Base-by-base conservation (phyloP, 495 filamentous ascomycete genomes). In the Penicillium cataractarum region DNA sequence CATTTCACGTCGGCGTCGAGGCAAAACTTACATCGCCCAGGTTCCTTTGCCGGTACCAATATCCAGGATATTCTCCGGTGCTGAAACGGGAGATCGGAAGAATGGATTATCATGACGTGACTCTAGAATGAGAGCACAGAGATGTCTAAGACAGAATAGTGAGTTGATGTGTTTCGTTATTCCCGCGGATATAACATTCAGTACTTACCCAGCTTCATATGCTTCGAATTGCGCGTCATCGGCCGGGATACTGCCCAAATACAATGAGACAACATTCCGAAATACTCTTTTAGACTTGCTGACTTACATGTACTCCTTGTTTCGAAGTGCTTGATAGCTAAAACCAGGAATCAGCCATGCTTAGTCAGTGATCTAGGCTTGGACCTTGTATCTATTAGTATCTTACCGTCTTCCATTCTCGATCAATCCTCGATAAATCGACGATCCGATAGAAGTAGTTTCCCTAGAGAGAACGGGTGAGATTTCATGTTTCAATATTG, bases 31-130 rank as follows among this genome's bases (percentile, higher is more conserved):
- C 64, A 69, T 67, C 17, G 69, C 68, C 68, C 72, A 71, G 8
- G 60, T 58, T 19, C 71, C 69, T 19, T 65, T 55, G 6, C 67
- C 67, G 0, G 67, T 70, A 3, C 67, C 67, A 21, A 70, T 65
- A 40, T 70, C 67, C 3, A 70, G 67, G 10, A 70, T 59, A 15
- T 61, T 35, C 21, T 60, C 32, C 12, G 55, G 66, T 33, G 52
- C 29, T 22, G 19, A 9, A 12, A 68, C 31, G 0, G 66, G 66
- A 17, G 66, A 52, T 19, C 63, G 66, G 37, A 68, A 68, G n/a
- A 68, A 46, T 21, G 66, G 66, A 27, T 68, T 68, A 7, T 60
- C 55, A 54, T 52, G 31, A 35, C 62, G 50, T 3, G 66, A 62
- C 19, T 68, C 66, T 33, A 68, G 31, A 12, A 68, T 62, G 13